Evolutionary conservation across 129 eudicot species (phyloP), one percentile per base, ranked within the genome.

Genomic region (Centaurea solstitialis): DNA sequence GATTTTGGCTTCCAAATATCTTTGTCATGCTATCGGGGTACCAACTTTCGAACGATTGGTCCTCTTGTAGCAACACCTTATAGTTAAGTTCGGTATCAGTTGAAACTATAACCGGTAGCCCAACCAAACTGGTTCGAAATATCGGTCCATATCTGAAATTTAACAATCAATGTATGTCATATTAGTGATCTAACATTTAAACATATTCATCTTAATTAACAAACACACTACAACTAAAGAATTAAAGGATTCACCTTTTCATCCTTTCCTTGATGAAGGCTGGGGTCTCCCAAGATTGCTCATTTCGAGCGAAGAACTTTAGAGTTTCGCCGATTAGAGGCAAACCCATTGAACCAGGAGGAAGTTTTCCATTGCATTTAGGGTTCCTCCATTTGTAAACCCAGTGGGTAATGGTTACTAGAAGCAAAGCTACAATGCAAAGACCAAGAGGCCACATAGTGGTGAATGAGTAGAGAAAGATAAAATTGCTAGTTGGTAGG

Each of bases 341-440:
- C 86, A 84, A 91, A 6, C 96, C 96, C 96, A 91, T 89, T 23
- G 93, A 87, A 79, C 96, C 96, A 7, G 96, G 98, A 20, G 98
- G 98, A 24, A 93, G 90, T 45, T 75, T 79, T 57, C 98, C 98
- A 24, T 83, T 87, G 86, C 96, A 93, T 76, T 67, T 86, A 10
- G 94, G 94, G 73, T 91, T 89, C 76, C 80, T 76, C 97, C 98
- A 93, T 17, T 77, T 85, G 81, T 93, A 89, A 72, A 91, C 70
- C 92, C 91, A 89, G 84, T 87, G 82, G 65, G 77, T 76, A 77
- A 93, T 71, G 84, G 80, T 28, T 68, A 81, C 73, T 21, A 86
- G 75, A 39, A 80, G 53, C 67, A 86, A 57, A 72, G 83, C 84
- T 73, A 77, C 84, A 68, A 91, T 35, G 71, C 79, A 59, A 9